Percentiles rank a stretch among this genome's conserved stretches.
Evolutionary conservation across 2,329 filamentous ascomycete species (phyloP).

Genomic region (Alternaria sp.): DNA sequence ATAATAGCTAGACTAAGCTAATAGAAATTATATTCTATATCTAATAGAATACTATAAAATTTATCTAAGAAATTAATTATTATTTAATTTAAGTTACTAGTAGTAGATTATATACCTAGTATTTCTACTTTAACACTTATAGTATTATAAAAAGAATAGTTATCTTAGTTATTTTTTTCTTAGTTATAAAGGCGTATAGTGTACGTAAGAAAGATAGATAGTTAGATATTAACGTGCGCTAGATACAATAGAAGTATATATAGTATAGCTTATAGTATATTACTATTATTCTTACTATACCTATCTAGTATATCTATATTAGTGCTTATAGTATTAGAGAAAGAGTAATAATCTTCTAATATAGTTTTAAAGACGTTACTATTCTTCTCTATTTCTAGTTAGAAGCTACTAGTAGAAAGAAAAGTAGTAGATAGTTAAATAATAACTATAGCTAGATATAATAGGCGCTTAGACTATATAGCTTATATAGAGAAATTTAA

Average conservation of each 20-base stretch:
- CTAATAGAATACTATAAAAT: constrained; percentile 7
- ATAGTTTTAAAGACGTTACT: not conserved
- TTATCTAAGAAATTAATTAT: not conserved
- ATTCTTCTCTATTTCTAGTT: not conserved
- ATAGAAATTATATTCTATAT: not conserved
- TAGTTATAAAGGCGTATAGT: not conserved
- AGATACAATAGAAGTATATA: not conserved
- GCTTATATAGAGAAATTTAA: constrained; percentile 3
- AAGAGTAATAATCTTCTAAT: not conserved
- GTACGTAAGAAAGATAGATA: not conserved
- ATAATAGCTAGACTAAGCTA: not conserved
- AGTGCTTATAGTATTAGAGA: not conserved
- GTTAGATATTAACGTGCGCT: not conserved
- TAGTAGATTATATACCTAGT: not conserved
- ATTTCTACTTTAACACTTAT: not conserved
- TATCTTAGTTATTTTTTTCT: not conserved
- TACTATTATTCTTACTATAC: not conserved
- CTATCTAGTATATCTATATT: not conserved
- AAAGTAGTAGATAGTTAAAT: not conserved
- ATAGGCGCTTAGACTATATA: constrained; percentile 1
- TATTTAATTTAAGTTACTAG: not conserved
- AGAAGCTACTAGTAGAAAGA: not conserved
- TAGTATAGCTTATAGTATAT: not conserved
- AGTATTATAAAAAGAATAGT: not conserved
- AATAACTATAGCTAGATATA: constrained; percentile 1